Conservation (phyloP, 495 filamentous ascomycete species). For the Geopyxis carbonaria region DNA sequence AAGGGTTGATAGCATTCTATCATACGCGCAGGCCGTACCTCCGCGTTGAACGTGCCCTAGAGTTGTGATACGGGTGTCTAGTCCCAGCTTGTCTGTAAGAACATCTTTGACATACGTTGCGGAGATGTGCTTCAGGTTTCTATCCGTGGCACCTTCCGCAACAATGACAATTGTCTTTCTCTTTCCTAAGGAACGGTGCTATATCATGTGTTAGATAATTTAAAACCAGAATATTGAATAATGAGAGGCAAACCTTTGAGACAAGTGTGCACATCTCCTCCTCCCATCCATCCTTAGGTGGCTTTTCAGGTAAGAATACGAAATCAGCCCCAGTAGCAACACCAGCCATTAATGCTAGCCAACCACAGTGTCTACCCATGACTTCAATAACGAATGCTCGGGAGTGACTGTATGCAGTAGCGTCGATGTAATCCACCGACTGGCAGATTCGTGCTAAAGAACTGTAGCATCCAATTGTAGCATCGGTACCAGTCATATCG, state of each 20-base stretch:
- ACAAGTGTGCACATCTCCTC: conserved; percentile 75
- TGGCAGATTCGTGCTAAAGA: conserved; percentile 84
- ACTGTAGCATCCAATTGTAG: conserved; percentile 93
- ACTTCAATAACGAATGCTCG: conserved; percentile 96
- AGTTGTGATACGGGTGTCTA: conserved; percentile 90
- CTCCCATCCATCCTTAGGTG: conserved; percentile 72
- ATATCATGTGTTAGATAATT: background rate
- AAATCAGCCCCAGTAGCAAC: conserved; percentile 94
- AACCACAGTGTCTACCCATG: conserved; percentile 98
- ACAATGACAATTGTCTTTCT: conserved; percentile 96
- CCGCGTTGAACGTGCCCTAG: conserved; percentile 93
- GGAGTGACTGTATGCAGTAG: conserved; percentile 91
- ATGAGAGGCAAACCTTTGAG: conserved; percentile 40
- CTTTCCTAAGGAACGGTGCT: conserved; percentile 87
- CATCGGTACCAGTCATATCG: conserved; percentile 90
- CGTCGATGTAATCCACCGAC: conserved; percentile 89
- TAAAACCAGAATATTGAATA: background rate
- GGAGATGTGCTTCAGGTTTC: conserved; percentile 66
- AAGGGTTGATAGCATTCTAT: conserved; percentile 79
- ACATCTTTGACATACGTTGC: conserved; percentile 69
- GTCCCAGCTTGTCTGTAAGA: conserved; percentile 49
- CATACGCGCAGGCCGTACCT: conserved; percentile 80
- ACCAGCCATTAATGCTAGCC: conserved; percentile 92
- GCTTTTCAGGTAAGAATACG: conserved; percentile 92
- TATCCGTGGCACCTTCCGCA: conserved; percentile 85